Percentiles rank a stretch among this genome's conserved stretches.
Evolutionary conservation across 495 filamentous ascomycete species (phyloP).

Genomic region (Cercophora scortea): DNA sequence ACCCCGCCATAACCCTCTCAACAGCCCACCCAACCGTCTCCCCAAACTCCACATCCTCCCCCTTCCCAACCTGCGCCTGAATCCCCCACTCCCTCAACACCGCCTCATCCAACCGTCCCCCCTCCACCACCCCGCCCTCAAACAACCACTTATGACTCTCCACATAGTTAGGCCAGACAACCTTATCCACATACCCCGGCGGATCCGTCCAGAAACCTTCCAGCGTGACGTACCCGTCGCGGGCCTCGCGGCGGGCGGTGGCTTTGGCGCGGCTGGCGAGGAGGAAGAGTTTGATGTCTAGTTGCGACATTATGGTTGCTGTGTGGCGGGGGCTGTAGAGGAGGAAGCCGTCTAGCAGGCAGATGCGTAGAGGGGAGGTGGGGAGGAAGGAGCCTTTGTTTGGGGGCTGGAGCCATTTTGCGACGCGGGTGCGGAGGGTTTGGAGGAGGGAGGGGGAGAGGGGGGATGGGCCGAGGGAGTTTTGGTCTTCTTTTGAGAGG

Average conservation of each 20-base stretch:
- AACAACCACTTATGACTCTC: conserved; percentile 71
- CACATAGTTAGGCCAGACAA: conserved; percentile 94
- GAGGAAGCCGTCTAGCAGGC: conserved; percentile 75
- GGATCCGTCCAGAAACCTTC: conserved; percentile 94
- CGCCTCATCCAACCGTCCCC: conserved; percentile 35
- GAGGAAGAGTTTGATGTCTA: conserved; percentile 73
- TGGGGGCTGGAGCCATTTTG: conserved; percentile 28
- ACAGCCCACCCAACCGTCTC: conserved; percentile 48
- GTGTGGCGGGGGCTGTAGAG: conserved; percentile 50
- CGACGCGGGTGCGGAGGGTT: conserved; percentile 28
- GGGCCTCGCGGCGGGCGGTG: conserved; percentile 57
- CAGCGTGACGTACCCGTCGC: conserved; percentile 80
- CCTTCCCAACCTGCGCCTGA: conserved; percentile 24
- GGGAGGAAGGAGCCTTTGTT: conserved; percentile 27
- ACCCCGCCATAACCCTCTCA: conserved; percentile 36
- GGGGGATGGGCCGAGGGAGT: conserved; percentile 46
- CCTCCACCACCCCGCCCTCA: conserved; percentile 53
- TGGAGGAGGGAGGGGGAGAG: conserved; percentile 33
- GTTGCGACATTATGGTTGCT: conserved; percentile 39
- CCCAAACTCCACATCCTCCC: conserved; percentile 41
- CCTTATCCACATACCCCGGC: conserved; percentile 83
- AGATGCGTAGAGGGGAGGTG: conserved; percentile 37
- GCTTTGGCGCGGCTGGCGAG: conserved; percentile 52
- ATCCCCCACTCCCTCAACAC: conserved; percentile 40
- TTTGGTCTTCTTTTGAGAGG: conserved; percentile 70